Percentiles rank a stretch among this genome's conserved stretches.
These are phyloP conservation scores for Hyphopichia homilentoma DNA, from an alignment of 805 yeast genomes.

Conservation along the genomic window DNA sequence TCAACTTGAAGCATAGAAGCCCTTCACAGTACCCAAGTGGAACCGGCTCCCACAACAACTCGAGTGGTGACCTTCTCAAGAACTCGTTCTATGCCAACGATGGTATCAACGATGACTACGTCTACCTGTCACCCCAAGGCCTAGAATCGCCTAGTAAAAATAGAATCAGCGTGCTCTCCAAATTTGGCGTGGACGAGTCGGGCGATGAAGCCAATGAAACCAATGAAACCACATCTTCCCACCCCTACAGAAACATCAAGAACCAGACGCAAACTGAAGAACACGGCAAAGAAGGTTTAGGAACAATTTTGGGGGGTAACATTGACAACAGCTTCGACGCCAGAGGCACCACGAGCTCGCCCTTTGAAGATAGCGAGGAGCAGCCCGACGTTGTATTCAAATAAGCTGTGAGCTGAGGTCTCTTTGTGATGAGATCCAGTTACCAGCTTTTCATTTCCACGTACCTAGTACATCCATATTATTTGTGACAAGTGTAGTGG, in stretches of 20 bases:
- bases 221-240: no score
- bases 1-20: conserved; percentile 13
- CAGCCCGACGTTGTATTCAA: conserved; percentile 15
- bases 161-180: not conserved
- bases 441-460: no score
- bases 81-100: conserved; percentile 11
- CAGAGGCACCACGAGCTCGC: conserved; percentile 10
- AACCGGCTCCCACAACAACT: conserved; percentile 13
- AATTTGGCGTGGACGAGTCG: not conserved
- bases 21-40: conserved; percentile 3
- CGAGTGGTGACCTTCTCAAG: conserved; percentile 22
- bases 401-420: no score
- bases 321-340: conserved; percentile 19
- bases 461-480: no score
- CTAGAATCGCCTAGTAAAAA: no score
- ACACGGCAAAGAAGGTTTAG: conserved; percentile 6
- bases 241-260: conserved; percentile 1
- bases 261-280: no score
- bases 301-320: conserved; percentile 10
- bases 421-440: no score
- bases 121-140: conserved; percentile 18
- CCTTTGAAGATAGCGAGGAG: conserved; percentile 8
- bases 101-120: conserved; percentile 32
- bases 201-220: no score
- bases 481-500: no score